A percentile compares a stretch with the other conserved stretches of the same genome.
Evolutionary conservation across 2,329 filamentous ascomycete species (phyloP).

Genomic region (Sporothrix sp.): DNA sequence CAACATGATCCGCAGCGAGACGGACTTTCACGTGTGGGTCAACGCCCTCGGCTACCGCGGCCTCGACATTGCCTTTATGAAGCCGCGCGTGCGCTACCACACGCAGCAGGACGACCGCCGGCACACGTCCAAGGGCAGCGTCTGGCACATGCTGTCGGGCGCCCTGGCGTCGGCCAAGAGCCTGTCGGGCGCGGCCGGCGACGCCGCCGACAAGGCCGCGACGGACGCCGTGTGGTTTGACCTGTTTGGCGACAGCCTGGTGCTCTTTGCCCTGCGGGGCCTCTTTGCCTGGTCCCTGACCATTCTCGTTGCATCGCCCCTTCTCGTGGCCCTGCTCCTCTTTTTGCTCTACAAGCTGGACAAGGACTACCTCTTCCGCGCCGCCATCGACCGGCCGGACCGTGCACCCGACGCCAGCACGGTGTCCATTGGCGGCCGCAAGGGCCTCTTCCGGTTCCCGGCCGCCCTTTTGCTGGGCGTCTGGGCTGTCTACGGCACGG

Average conservation of each 20-base stretch:
- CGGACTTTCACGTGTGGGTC: conserved; percentile 80
- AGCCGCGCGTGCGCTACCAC: conserved; percentile 78
- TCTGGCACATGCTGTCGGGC: conserved; percentile 95
- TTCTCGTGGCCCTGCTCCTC: conserved; percentile 60
- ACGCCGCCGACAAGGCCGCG: conserved; percentile 53
- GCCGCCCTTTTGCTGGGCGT: conserved; percentile 61
- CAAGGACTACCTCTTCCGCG: conserved; percentile 82
- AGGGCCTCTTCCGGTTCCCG: conserved; percentile 77
- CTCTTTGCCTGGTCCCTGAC: conserved; percentile 84
- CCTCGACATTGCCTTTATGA: conserved; percentile 85
- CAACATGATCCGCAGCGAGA: conserved; percentile 72
- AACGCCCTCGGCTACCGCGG: conserved; percentile 72
- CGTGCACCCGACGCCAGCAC: conserved; percentile 51
- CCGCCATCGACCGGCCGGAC: conserved; percentile 34
- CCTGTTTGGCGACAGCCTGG: conserved; percentile 70
- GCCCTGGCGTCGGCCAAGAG: conserved; percentile 64
- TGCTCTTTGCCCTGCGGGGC: conserved; percentile 67
- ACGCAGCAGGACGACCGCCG: conserved; percentile 78
- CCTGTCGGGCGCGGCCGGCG: conserved; percentile 53
- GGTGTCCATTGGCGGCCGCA: conserved; percentile 61
- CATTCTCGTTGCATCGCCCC: conserved; percentile 67
- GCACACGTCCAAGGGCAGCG: conserved; percentile 58
- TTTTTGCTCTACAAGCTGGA: conserved; percentile 60
- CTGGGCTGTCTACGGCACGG: conserved; percentile 59
- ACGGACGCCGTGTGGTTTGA: conserved; percentile 86